Evolutionary conservation across 108 stramenopile genomes (phyloP).

Genomic region (Cyclotella choctawhatcheeana): DNA sequence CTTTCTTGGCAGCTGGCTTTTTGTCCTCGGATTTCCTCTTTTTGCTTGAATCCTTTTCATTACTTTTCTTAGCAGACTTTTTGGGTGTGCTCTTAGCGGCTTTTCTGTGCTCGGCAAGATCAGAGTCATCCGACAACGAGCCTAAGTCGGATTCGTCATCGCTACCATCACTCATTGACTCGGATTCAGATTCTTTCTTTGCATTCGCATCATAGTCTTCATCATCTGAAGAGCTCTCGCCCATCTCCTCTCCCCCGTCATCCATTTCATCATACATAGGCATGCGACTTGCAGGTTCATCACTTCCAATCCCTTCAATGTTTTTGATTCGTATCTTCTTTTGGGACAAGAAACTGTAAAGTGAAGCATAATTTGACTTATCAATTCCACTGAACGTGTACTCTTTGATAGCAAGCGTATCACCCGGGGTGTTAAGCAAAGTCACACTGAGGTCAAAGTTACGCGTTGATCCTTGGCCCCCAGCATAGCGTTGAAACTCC

Average conservation of each 20-base stretch:
- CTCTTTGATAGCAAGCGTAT: slow-evolving; percentile 64
- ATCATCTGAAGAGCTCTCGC: slow-evolving; percentile 69
- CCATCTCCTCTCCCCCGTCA: slow-evolving; percentile 41
- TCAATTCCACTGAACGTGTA: slow-evolving; percentile 91
- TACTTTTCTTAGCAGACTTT: slow-evolving; percentile 16
- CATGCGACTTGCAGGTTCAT: slow-evolving; percentile 23
- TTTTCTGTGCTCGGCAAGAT: slow-evolving; percentile 48
- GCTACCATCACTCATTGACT: slow-evolving; percentile 53
- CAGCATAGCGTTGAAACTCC: slow-evolving; percentile 96
- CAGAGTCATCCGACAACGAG: slow-evolving; percentile 49
- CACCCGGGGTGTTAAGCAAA: slow-evolving; percentile 65
- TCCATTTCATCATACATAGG: slow-evolving; percentile 75
- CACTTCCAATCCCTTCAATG: slow-evolving; percentile 65
- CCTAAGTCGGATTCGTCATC: slow-evolving; percentile 64
- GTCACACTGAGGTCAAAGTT: slow-evolving; percentile 93
- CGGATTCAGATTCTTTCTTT: slow-evolving; percentile 57
- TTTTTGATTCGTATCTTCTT: slow-evolving; percentile 95
- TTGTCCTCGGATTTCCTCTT: slow-evolving; percentile 26
- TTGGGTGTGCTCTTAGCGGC: slow-evolving; percentile 41
- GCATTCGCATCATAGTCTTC: slow-evolving; percentile 66
- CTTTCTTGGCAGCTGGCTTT: slow-evolving; percentile 36
- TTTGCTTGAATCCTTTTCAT: slow-evolving; percentile 13
- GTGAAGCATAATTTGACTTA: slow-evolving; percentile 83
- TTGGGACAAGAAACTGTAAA: slow-evolving; percentile 87
- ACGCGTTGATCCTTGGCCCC: slow-evolving; percentile 88